phyloP scores from a whole-genome alignment of 75 land plant species.

The Adiantum capillusveneris region DNA sequence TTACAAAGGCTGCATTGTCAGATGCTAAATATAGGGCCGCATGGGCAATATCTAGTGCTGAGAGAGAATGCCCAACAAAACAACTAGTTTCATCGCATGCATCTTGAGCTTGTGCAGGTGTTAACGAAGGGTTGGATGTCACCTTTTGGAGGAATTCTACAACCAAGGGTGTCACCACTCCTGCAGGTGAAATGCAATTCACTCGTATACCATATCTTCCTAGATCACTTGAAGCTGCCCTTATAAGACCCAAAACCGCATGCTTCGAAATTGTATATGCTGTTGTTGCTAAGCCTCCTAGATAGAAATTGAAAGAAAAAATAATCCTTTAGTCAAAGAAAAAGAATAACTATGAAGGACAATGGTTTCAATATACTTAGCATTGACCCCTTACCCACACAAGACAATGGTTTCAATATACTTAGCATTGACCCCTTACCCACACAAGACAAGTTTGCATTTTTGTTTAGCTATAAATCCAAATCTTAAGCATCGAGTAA shows the following conservation, averaged over 20 bases:
- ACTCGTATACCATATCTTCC: conserved; percentile 42
- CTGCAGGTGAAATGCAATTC: conserved; percentile 72
- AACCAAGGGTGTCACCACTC: conserved; percentile 45
- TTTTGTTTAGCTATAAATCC: too few species aligned
- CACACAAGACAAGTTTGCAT: too few species aligned
- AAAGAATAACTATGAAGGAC: too few species aligned
- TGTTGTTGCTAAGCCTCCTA: conserved; percentile 6
- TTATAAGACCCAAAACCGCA: conserved; percentile 27
- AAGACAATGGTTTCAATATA: too few species aligned
- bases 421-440: too few species aligned
- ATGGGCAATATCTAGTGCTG: conserved; percentile 17
- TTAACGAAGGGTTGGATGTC: background rate
- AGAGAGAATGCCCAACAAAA: conserved; percentile 2
- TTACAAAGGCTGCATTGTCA: conserved; percentile 18
- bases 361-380: too few species aligned
- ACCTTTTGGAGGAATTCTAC: conserved; percentile 2
- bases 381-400: too few species aligned
- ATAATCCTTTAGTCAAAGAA: too few species aligned
- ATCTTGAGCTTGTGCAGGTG: background rate
- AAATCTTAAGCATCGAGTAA: too few species aligned
- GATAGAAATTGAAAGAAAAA: too few species aligned
- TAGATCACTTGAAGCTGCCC: conserved; percentile 37
- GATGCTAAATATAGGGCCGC: conserved; percentile 19
- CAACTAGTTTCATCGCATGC: too few species aligned
- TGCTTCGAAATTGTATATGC: conserved; percentile 41